phyloP scores from a whole-genome alignment of 108 stramenopile genomes.

The Cylindrotheca fusiformis region DNA sequence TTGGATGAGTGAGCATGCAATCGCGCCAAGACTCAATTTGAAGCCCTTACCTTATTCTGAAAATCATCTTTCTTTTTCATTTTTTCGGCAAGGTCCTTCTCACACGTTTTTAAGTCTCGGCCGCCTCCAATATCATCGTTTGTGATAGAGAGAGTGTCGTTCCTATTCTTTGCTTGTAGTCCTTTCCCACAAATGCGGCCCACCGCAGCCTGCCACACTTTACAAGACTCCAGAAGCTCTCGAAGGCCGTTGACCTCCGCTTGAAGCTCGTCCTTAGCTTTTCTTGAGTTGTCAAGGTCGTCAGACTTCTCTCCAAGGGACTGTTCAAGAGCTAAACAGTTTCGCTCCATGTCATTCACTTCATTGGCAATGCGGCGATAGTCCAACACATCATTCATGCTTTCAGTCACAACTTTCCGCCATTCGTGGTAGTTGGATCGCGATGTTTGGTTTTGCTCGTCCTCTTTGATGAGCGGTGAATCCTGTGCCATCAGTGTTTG shows the following conservation, averaged over 20 bases:
- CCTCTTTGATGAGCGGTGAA: constrained; percentile 23
- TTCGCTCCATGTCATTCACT: constrained; percentile 45
- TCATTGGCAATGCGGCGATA: constrained; percentile 49
- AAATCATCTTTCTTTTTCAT: constrained; percentile 54
- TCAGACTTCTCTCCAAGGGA: constrained; percentile 19
- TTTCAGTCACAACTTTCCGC: constrained; percentile 30
- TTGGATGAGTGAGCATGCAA: not conserved
- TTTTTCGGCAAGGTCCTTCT: constrained; percentile 46
- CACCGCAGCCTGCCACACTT: constrained; percentile 41
- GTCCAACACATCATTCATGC: constrained; percentile 40
- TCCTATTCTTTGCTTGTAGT: constrained; percentile 55
- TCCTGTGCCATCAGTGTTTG: constrained; percentile 6
- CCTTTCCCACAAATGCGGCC: constrained; percentile 37
- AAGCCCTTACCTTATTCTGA: constrained; percentile 24
- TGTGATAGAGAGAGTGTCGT: constrained; percentile 34
- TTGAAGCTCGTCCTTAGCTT: constrained; percentile 16
- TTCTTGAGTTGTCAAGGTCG: constrained; percentile 34
- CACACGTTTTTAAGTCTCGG: constrained; percentile 62
- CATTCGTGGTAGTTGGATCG: constrained; percentile 43
- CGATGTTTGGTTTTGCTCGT: constrained; percentile 36
- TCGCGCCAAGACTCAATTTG: not conserved
- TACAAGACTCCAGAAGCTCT: constrained; percentile 46
- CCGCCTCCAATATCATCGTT: constrained; percentile 25
- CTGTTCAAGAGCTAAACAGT: constrained; percentile 31
- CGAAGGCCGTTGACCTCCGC: constrained; percentile 41